Evolutionary conservation across 2,329 filamentous ascomycete genomes (phyloP).

Genomic region (Exophiala mesophila): DNA sequence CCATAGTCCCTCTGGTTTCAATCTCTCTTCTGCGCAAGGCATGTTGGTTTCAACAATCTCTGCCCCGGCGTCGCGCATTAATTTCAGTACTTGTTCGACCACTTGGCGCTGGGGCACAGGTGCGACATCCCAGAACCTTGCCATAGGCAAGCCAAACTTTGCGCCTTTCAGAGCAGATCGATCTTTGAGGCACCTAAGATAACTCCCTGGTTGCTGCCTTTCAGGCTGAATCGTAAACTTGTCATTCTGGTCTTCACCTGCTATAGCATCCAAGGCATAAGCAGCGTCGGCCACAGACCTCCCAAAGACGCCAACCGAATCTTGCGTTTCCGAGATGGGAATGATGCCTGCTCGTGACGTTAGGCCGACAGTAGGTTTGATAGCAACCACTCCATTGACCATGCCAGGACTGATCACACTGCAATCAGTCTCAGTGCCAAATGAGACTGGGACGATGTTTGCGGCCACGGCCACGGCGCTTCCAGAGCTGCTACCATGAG

Average conservation of each 20-base stretch:
- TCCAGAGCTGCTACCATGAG: conserved; percentile 27
- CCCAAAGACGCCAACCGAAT: conserved; percentile 27
- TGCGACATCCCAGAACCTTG: conserved; percentile 43
- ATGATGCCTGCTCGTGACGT: conserved; percentile 31
- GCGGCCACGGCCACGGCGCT: conserved; percentile 33
- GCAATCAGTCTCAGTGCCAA: conserved; percentile 35
- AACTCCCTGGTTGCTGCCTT: conserved; percentile 17
- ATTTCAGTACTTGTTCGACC: conserved; percentile 33
- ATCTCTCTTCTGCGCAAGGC: conserved; percentile 29
- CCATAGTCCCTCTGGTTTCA: conserved; percentile 28
- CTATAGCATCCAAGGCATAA: conserved; percentile 18
- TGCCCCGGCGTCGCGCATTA: conserved; percentile 37
- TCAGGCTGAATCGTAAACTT: conserved; percentile 15
- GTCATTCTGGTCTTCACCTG: conserved; percentile 19
- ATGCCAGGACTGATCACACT: conserved; percentile 32
- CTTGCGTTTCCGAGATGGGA: conserved; percentile 28
- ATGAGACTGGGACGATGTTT: conserved; percentile 31
- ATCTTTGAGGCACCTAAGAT: conserved; percentile 14
- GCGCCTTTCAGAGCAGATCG: conserved; percentile 20
- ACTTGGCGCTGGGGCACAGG: conserved; percentile 35
- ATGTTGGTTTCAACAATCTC: conserved; percentile 27
- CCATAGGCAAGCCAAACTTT: conserved; percentile 33
- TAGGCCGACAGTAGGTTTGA: conserved; percentile 34
- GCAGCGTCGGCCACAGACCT: conserved; percentile 26
- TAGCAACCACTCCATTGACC: conserved; percentile 32